These are phyloP conservation scores for Podaxis rugospora DNA, from an alignment of 768 basidiomycete species.

Conservation along the genomic window DNA sequence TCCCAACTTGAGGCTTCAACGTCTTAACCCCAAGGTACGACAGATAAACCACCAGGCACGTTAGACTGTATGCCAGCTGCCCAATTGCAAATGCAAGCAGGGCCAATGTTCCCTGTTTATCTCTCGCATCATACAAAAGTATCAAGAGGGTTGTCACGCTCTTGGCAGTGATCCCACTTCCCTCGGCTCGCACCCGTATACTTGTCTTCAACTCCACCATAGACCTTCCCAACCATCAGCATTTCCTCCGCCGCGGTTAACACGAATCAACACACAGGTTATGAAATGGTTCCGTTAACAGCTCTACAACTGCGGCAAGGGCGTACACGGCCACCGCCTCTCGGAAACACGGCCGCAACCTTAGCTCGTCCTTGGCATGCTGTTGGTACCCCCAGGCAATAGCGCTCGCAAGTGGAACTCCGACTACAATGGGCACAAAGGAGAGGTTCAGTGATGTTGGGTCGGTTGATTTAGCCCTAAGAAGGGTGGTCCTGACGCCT, in stretches of 20 bases:
- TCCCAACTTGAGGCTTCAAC: conserved; percentile 5
- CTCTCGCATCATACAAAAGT: conserved; percentile 45
- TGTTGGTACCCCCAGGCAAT: conserved; percentile 50
- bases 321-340: conserved; percentile 67
- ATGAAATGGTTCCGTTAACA: conserved; percentile 80
- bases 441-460: conserved; percentile 38
- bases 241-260: background rate
- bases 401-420: conserved; percentile 57
- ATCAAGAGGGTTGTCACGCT: conserved; percentile 67
- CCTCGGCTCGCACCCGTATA: conserved; percentile 83
- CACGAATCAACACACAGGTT: conserved; percentile 45
- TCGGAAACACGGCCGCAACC: conserved; percentile 60
- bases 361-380: conserved; percentile 49
- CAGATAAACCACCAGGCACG: conserved; percentile 55
- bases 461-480: conserved; percentile 41
- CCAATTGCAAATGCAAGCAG: conserved; percentile 85
- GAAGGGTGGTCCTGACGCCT: conserved; percentile 81
- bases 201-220: conserved; percentile 64
- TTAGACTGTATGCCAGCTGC: conserved; percentile 68
- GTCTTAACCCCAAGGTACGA: conserved; percentile 28
- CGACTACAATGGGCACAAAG: conserved; percentile 64
- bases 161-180: conserved; percentile 71
- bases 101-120: conserved; percentile 40
- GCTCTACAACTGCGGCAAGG: conserved; percentile 68
- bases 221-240: conserved; percentile 34